These are phyloP conservation scores for Mycena filopes DNA, from an alignment of 768 basidiomycete genomes.

Conservation along the genomic window DNA sequence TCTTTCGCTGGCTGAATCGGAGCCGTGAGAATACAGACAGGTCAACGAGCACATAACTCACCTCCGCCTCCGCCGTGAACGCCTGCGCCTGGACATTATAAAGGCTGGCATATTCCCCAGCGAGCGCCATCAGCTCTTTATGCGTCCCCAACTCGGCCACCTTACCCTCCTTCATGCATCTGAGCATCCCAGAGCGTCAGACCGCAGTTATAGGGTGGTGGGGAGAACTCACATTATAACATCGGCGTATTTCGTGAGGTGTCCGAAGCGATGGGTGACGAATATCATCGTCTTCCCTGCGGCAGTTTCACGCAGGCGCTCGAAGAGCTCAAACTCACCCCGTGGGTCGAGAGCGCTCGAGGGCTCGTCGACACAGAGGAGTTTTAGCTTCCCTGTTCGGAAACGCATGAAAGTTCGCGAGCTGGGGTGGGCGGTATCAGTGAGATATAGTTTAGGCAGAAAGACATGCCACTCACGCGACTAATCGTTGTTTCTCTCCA, in stretches of 20 bases:
- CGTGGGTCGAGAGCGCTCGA: conserved; percentile 15
- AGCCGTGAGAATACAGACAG: no score
- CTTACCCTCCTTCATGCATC: conserved; percentile 29
- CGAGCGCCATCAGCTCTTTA: no score
- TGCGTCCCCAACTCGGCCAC: conserved; percentile 20
- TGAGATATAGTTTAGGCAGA: not conserved
- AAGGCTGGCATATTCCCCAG: conserved; percentile 23
- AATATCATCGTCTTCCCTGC: conserved; percentile 30
- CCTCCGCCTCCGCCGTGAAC: no score
- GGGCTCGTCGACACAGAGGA: conserved; percentile 26
- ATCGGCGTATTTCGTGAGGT: conserved; percentile 30
- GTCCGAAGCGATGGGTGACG: conserved; percentile 24
- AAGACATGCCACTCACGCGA: conserved; percentile 3
- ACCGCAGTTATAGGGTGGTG: not conserved
- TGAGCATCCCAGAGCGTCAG: not conserved
- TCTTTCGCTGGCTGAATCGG: no score
- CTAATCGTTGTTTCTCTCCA: conserved; percentile 23
- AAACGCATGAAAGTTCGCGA: conserved; percentile 32
- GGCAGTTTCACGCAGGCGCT: conserved; percentile 1
- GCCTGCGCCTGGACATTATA: conserved; percentile 43
- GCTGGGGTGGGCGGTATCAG: not conserved
- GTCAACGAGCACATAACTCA: no score
- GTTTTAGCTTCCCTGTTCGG: conserved; percentile 12
- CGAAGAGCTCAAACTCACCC: conserved; percentile 27
- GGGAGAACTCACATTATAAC: no score